Conservation (phyloP, 148 eudicot species). For the Arctostaphylos glauca region DNA sequence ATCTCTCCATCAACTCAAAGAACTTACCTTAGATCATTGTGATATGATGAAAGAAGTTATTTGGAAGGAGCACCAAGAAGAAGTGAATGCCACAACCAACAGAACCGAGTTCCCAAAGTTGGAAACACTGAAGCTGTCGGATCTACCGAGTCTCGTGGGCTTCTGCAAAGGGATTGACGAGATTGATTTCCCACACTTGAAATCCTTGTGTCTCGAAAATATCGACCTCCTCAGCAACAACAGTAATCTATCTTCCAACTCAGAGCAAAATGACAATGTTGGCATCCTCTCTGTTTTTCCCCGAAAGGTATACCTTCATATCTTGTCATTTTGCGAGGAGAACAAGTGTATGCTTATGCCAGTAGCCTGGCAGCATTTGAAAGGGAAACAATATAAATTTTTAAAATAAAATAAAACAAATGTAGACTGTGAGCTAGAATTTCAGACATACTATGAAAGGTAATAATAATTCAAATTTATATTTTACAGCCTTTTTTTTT, state of each 20-base stretch:
- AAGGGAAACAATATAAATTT: too few species aligned
- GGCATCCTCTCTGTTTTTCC: neutral
- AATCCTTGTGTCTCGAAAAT: neutral
- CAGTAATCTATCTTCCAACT: neutral
- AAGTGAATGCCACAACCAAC: neutral
- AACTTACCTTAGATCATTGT: neutral
- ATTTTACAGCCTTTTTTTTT: too few species aligned
- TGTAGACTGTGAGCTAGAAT: too few species aligned
- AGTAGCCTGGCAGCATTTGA: too few species aligned
- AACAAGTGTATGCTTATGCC: too few species aligned
- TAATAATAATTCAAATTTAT: too few species aligned
- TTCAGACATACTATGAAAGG: too few species aligned
- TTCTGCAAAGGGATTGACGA: neutral
- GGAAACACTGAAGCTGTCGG: neutral
- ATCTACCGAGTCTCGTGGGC: neutral
- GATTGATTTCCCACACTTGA: neutral
- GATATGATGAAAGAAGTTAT: constrained; percentile 15
- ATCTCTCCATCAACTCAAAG: constrained; percentile 10
- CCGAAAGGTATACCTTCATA: neutral
- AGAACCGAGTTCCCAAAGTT: neutral
- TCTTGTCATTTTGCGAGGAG: too few species aligned
- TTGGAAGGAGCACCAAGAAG: neutral
- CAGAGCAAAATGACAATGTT: neutral
- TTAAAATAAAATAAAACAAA: too few species aligned
- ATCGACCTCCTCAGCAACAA: neutral